These are phyloP conservation scores for Myxozyma monticola DNA, from an alignment of 805 yeast species.

Conservation along the genomic window DNA sequence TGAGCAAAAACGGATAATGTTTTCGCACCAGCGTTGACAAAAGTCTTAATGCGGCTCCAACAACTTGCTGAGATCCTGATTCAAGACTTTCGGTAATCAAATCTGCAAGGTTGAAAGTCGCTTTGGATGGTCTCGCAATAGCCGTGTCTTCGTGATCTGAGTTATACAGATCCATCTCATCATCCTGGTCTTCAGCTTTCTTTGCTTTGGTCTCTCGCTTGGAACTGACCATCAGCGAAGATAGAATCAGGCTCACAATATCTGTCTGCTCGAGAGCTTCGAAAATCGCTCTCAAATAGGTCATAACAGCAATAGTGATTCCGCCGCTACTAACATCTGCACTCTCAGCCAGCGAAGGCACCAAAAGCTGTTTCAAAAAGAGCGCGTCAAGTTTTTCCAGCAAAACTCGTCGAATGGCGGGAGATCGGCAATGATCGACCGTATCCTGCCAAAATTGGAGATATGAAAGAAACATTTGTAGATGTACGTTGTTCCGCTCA, in stretches of 20 bases:
- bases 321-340: slow-evolving; percentile 27
- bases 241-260: slow-evolving; percentile 10
- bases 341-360: slow-evolving; percentile 35
- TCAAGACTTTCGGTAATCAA: slow-evolving; percentile 29
- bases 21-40: slow-evolving; percentile 32
- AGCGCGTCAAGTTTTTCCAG: slow-evolving; percentile 33
- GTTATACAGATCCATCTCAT: too few species aligned
- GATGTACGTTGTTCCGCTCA: slow-evolving; percentile 15
- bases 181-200: not conserved
- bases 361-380: slow-evolving; percentile 35
- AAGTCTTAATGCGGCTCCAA: slow-evolving; percentile 31
- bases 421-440: slow-evolving; percentile 29
- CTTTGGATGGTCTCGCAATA: not conserved
- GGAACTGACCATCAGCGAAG: not conserved
- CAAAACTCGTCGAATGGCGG: slow-evolving; percentile 18
- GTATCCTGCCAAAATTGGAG: slow-evolving; percentile 38
- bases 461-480: slow-evolving; percentile 32
- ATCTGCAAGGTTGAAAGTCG: slow-evolving; percentile 23
- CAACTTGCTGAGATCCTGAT: slow-evolving; percentile 22
- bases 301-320: slow-evolving; percentile 31
- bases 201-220: not conserved
- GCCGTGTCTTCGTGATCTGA: not conserved
- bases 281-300: slow-evolving; percentile 33
- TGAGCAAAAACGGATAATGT: slow-evolving; percentile 34
- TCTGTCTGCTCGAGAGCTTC: slow-evolving; percentile 22